Percentiles rank a stretch among this genome's conserved stretches.
Evolutionary conservation across 2,329 filamentous ascomycete genomes (phyloP).

Genomic region (Xylariales sp.): DNA sequence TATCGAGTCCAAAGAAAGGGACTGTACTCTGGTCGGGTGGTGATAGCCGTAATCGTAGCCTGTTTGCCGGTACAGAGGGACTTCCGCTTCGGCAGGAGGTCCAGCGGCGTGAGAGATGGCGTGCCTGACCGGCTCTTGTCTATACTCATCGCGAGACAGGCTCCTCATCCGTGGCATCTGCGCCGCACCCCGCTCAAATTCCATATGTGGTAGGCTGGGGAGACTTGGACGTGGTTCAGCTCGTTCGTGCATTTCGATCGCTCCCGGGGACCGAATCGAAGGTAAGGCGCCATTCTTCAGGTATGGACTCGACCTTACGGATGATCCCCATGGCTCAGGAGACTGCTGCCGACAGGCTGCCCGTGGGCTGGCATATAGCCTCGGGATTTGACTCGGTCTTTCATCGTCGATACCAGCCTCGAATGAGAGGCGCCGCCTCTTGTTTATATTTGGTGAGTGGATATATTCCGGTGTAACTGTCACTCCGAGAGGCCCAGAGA

Average conservation of each 20-base stretch:
- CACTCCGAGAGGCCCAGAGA: conserved; percentile 22
- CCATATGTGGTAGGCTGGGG: conserved; percentile 36
- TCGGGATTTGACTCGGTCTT: conserved; percentile 40
- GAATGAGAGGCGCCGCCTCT: conserved; percentile 41
- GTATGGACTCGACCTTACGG: conserved; percentile 31
- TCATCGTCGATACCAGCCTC: conserved; percentile 36
- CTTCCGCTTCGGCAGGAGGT: conserved; percentile 26
- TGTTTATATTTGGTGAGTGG: conserved; percentile 43
- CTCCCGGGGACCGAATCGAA: conserved; percentile 24
- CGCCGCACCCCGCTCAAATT: conserved; percentile 30
- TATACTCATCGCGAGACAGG: conserved; percentile 31
- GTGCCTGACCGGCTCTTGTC: conserved; percentile 20
- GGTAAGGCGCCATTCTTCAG: conserved; percentile 25
- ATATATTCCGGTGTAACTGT: conserved; percentile 42
- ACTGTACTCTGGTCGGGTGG: conserved; percentile 40
- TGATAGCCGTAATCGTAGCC: conserved; percentile 36
- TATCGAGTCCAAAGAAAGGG: conserved; percentile 39
- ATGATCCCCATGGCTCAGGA: conserved; percentile 31
- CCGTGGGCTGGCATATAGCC: conserved; percentile 37
- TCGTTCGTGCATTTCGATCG: conserved; percentile 30
- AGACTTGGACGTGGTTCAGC: conserved; percentile 32
- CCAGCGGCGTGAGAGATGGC: conserved; percentile 20
- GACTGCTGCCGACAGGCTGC: conserved; percentile 20
- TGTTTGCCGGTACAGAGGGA: conserved; percentile 27
- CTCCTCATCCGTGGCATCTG: conserved; percentile 28